These are phyloP conservation scores for Naematelia encephala DNA, from an alignment of 768 basidiomycete species.

Conservation along the genomic window DNA sequence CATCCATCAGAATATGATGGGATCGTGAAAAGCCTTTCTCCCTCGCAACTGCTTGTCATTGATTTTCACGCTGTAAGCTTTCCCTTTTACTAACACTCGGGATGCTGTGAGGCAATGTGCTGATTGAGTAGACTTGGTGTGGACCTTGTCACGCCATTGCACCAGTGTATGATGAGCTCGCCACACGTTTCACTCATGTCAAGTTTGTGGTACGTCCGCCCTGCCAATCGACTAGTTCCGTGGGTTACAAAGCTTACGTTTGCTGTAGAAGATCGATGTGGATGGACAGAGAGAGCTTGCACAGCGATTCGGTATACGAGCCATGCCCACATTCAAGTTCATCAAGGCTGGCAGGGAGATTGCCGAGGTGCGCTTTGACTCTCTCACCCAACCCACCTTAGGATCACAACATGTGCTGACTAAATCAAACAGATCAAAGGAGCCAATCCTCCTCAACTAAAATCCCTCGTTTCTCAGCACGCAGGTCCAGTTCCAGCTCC, in stretches of 20 bases:
- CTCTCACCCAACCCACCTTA: neutral
- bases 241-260: neutral
- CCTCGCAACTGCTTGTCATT: conserved; percentile 43
- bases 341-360: conserved; percentile 48
- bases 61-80: conserved; percentile 45
- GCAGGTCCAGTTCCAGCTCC: conserved; percentile 45
- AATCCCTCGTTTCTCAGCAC: conserved; percentile 39
- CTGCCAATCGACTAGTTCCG: neutral
- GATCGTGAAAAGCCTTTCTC: conserved; percentile 32
- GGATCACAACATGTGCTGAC: too few species aligned
- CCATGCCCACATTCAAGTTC: conserved; percentile 52
- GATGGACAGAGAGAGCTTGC: conserved; percentile 44
- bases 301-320: conserved; percentile 38
- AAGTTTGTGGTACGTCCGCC: conserved; percentile 37
- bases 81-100: conserved; percentile 5
- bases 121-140: conserved; percentile 37
- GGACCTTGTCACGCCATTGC: conserved; percentile 49
- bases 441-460: conserved; percentile 47
- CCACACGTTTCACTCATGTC: conserved; percentile 37
- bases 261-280: conserved; percentile 47
- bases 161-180: conserved; percentile 41
- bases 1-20: conserved; percentile 41
- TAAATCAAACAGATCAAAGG: conserved; percentile 47
- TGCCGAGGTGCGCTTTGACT: conserved; percentile 39
- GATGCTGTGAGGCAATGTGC: conserved; percentile 3